Conservation (phyloP, 2,329 filamentous ascomycete genomes). For the Calonectria fujianensis region DNA sequence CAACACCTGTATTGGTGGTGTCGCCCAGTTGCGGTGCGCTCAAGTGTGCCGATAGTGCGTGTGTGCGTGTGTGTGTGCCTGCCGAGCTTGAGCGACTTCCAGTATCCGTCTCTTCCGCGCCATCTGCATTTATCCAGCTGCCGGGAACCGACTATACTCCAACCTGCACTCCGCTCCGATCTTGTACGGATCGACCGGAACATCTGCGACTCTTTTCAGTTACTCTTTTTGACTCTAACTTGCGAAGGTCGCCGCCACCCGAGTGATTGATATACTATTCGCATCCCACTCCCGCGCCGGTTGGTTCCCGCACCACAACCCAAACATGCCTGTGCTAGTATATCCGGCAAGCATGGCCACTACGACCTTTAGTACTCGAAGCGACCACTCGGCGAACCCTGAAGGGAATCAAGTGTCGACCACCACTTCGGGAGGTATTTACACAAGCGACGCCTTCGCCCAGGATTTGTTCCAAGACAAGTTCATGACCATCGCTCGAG, state of each 20-base stretch:
- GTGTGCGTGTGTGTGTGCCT: slow-evolving; percentile 9
- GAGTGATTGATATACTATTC: slow-evolving; percentile 13
- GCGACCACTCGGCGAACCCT: slow-evolving; percentile 51
- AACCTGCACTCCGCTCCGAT: slow-evolving; percentile 42
- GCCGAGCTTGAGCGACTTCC: slow-evolving; percentile 30
- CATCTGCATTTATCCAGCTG: slow-evolving; percentile 18
- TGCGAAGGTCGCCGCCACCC: slow-evolving; percentile 5
- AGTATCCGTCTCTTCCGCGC: slow-evolving; percentile 33
- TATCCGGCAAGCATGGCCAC: slow-evolving; percentile 34
- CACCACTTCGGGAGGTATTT: slow-evolving; percentile 35
- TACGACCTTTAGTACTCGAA: slow-evolving; percentile 44
- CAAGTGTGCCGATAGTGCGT: background rate
- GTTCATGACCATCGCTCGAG: slow-evolving; percentile 55
- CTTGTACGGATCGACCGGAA: slow-evolving; percentile 50
- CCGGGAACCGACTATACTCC: slow-evolving; percentile 35
- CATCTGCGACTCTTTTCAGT: slow-evolving; percentile 33
- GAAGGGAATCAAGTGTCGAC: slow-evolving; percentile 45
- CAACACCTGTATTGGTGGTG: slow-evolving; percentile 30
- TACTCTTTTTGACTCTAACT: slow-evolving; percentile 14
- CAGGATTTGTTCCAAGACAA: slow-evolving; percentile 54
- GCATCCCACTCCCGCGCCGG: background rate
- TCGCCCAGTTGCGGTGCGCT: slow-evolving; percentile 13
- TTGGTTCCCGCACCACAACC: background rate
- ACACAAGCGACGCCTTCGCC: slow-evolving; percentile 46
- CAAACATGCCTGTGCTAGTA: slow-evolving; percentile 23